Evolutionary conservation across 78 protist genomes (phyloP), one percentile per base, ranked within the genome.

Genomic region (Dictyostelium firmibasis): DNA sequence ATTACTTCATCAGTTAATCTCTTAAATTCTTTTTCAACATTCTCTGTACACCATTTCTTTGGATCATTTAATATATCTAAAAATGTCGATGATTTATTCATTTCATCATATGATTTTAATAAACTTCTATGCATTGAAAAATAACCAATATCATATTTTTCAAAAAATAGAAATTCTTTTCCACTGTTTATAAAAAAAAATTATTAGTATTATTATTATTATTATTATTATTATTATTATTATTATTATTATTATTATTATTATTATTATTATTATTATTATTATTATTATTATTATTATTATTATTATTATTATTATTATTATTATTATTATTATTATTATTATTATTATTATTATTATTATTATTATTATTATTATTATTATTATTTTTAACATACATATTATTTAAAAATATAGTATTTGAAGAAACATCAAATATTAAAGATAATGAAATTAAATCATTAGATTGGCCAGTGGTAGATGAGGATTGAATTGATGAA

Each of bases 71-170:
- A 62, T 9, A 81, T 36, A 64, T 69, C 41, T 29, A 81, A 29
- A 44, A 89, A 75, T 81, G 60, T 9, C 31, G 85, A 81, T 18
- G 47, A n/a, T 77, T 53, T 38, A 18, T 89, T 77, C 13, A 69
- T 44, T 43, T 47, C 25, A 8, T 64, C 75, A 69, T 79, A 89
- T 6, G 74, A 44, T 64, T 27, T 23, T 1, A 62, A 27, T 29
- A 89, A 25, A 16, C 38, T 20, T n/a, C 44, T 36, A 31, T 62
- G 84, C 86, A 79, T 83, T 81, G 70, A n/a, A 29, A 64, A 89
- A 31, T 27, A 89, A 3, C 83, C 50, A 23, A 69, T 62, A 69
- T 89, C 84, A 69, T 78, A 89, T n/a, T n/a, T 62, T 33, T 89
- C 81, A 18, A 64, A 62, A 3, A 89, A 69, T 13, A 89, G 31